Evolutionary conservation across 495 filamentous ascomycete genomes (phyloP).

Genomic region (Penicillium roqueforti): DNA sequence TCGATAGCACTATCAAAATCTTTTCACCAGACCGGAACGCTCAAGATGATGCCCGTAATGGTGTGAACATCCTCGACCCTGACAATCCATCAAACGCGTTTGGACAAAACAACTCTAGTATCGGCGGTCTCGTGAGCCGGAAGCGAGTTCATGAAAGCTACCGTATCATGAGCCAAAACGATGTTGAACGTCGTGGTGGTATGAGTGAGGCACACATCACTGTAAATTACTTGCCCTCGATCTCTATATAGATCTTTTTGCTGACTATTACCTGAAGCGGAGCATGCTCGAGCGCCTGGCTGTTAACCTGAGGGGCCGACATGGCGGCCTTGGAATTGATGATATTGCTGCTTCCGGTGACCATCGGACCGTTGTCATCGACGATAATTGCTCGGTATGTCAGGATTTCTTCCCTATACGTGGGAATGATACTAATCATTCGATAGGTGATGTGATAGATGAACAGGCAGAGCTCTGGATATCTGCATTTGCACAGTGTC

Average conservation of each 20-base stretch:
- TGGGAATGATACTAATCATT: constrained; percentile 1
- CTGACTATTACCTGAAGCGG: constrained; percentile 38
- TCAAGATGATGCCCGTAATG: constrained; percentile 53
- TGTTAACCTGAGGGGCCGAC: constrained; percentile 40
- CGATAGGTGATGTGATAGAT: constrained; percentile 24
- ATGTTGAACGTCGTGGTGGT: constrained; percentile 57
- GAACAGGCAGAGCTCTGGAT: background rate
- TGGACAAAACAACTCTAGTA: constrained; percentile 13
- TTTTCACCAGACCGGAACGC: constrained; percentile 62
- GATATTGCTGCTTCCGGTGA: constrained; percentile 4
- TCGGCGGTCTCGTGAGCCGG: constrained; percentile 49
- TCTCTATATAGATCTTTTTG: constrained; percentile 14
- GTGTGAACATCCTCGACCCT: constrained; percentile 51
- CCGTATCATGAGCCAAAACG: constrained; percentile 62
- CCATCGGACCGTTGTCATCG: constrained; percentile 28
- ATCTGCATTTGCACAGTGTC: background rate
- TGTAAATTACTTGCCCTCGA: constrained; percentile 40
- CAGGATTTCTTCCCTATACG: background rate
- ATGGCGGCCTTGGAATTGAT: constrained; percentile 13
- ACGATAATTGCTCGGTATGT: constrained; percentile 44
- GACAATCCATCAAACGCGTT: constrained; percentile 35
- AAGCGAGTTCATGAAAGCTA: constrained; percentile 60
- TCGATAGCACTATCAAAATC: constrained; percentile 73
- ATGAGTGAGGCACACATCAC: constrained; percentile 60
- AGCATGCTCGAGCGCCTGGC: constrained; percentile 58